These are phyloP conservation scores for Balamuthia mandrillaris DNA, from an alignment of 208 protist genomes.

Conservation along the genomic window DNA sequence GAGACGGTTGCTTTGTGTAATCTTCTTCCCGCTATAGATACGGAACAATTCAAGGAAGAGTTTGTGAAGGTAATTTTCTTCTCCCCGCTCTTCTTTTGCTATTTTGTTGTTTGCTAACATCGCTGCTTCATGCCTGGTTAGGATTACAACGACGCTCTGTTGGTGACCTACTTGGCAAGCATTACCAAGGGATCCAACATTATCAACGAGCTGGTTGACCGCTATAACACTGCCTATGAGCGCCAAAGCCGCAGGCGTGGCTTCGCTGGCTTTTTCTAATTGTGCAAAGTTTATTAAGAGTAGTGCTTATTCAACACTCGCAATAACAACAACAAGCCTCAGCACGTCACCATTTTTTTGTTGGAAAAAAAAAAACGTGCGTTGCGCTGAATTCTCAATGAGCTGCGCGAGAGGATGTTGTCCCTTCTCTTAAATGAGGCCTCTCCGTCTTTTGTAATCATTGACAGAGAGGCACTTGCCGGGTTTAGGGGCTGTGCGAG, in stretches of 20 bases:
- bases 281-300: too few relatives aligned
- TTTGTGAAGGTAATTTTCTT: conserved; percentile 48
- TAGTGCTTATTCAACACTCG: too few relatives aligned
- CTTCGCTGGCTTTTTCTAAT: conserved; percentile 9
- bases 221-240: conserved; percentile 48
- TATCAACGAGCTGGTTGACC: conserved; percentile 61
- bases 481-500: too few relatives aligned
- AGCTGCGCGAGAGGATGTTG: too few relatives aligned
- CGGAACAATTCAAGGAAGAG: conserved; percentile 39
- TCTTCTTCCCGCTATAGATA: conserved; percentile 59
- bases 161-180: conserved; percentile 58
- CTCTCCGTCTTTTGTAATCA: too few relatives aligned
- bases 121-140: background rate
- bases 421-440: too few relatives aligned
- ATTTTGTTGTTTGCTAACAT: background rate
- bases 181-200: conserved; percentile 57
- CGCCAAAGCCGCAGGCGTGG: conserved; percentile 41
- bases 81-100: background rate
- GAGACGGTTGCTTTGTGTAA: conserved; percentile 54
- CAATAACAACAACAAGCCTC: too few relatives aligned
- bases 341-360: too few relatives aligned
- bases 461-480: too few relatives aligned
- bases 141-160: conserved; percentile 66
- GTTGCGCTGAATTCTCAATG: too few relatives aligned
- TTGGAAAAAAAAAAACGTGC: too few relatives aligned